Evolutionary conservation across 176 grass and related monocot species (phyloP).

Genomic region (Stipa capillata): DNA sequence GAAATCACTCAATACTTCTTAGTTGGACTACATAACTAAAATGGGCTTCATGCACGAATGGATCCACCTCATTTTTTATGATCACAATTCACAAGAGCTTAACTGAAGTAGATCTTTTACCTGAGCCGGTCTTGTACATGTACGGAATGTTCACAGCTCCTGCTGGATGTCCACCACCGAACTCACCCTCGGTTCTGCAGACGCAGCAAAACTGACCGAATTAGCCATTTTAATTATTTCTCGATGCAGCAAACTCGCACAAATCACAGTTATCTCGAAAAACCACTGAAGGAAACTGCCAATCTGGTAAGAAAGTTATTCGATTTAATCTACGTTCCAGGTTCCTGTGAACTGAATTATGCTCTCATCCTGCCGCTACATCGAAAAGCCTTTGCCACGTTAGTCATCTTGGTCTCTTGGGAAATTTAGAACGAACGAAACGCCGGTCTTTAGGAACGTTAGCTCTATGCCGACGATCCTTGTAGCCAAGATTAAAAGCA

Average conservation of each 20-base stretch:
- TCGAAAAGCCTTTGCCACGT: no score
- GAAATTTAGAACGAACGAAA: no score
- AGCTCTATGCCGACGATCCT: no score
- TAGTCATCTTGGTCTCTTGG: no score
- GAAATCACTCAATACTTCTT: background rate
- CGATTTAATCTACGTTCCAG: background rate
- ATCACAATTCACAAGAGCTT: background rate
- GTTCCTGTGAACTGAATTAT: background rate
- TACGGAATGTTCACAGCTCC: conserved; percentile 74
- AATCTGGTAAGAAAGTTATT: background rate
- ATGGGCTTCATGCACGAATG: background rate
- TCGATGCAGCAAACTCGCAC: background rate
- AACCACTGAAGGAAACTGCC: no score
- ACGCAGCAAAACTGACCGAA: background rate
- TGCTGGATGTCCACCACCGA: conserved; percentile 47
- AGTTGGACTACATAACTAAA: background rate
- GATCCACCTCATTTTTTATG: no score
- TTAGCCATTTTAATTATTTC: background rate
- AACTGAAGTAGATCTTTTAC: conserved; percentile 17
- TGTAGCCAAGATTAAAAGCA: no score
- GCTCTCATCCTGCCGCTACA: no score
- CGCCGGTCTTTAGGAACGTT: no score
- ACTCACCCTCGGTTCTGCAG: conserved; percentile 57
- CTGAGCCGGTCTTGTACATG: conserved; percentile 59
- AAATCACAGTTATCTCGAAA: background rate